Evolutionary conservation across 345 rosid genomes (phyloP).

Genomic region (Lepidium didymum): DNA sequence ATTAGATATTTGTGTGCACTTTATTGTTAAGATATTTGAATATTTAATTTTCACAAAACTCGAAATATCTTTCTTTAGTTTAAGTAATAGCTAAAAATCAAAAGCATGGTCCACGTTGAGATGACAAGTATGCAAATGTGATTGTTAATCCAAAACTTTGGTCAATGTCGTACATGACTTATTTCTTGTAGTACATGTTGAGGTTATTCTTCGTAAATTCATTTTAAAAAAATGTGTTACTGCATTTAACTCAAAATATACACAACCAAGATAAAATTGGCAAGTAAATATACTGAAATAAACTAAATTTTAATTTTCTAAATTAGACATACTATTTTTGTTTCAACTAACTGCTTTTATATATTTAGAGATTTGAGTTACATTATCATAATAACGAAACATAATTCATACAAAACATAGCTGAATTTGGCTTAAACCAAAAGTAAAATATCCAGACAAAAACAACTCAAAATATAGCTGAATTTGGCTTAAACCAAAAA

Average conservation of each 20-base stretch:
- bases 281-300: neutral
- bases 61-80: neutral
- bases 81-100: neutral
- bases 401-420: no score
- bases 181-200: neutral
- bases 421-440: no score
- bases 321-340: no score
- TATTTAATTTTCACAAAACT: constrained; percentile 11
- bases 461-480: no score
- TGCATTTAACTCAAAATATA: neutral
- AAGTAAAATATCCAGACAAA: no score
- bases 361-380: no score
- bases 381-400: no score
- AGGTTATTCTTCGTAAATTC: neutral
- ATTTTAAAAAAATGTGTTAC: no score
- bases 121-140: neutral
- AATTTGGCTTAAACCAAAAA: no score
- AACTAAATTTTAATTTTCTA: neutral
- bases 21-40: constrained; percentile 14
- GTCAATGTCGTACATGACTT: neutral
- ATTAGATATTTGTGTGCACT: constrained; percentile 28
- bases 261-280: neutral
- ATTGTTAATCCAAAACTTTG: neutral
- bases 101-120: neutral
- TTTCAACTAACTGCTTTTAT: no score